These are phyloP conservation scores for Lentinula sp. DNA, from an alignment of 768 basidiomycete species.

Conservation along the genomic window DNA sequence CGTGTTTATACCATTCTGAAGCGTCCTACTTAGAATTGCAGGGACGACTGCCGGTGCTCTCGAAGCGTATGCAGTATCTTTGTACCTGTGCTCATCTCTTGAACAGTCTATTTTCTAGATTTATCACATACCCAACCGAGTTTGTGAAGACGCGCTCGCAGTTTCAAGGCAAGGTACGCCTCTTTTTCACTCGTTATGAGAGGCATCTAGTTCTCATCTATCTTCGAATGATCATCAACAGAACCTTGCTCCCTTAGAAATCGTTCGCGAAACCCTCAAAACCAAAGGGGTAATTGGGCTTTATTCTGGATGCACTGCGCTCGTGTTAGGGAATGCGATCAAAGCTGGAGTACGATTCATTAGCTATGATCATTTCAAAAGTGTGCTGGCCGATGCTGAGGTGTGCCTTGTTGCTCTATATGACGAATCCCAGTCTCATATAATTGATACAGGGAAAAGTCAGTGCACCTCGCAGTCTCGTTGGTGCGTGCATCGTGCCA, in stretches of 20 bases:
- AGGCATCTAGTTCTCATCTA: not conserved
- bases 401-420: constrained; percentile 33
- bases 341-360: constrained; percentile 98
- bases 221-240: constrained; percentile 11
- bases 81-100: not conserved
- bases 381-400: constrained; percentile 72
- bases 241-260: constrained; percentile 65
- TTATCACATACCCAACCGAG: constrained; percentile 85
- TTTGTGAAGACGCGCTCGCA: constrained; percentile 93
- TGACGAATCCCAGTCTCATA: not conserved
- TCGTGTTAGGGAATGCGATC: constrained; percentile 84
- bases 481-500: constrained; percentile 40
- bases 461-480: constrained; percentile 74
- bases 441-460: constrained; percentile 71
- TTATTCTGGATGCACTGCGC: constrained; percentile 89
- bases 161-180: not conserved
- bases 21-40: constrained; percentile 43
- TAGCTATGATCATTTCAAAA: constrained; percentile 91
- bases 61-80: constrained; percentile 65
- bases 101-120: constrained; percentile 25
- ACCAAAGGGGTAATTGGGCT: constrained; percentile 76
- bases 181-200: no score
- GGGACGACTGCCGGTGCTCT: constrained; percentile 90
- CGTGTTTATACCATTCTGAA: not conserved
- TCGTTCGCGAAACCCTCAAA: constrained; percentile 67